Percentiles rank a stretch among this genome's conserved stretches.
Evolutionary conservation across 805 yeast genomes (phyloP).

Genomic region (Wickerhamiella vanderwaltii): DNA sequence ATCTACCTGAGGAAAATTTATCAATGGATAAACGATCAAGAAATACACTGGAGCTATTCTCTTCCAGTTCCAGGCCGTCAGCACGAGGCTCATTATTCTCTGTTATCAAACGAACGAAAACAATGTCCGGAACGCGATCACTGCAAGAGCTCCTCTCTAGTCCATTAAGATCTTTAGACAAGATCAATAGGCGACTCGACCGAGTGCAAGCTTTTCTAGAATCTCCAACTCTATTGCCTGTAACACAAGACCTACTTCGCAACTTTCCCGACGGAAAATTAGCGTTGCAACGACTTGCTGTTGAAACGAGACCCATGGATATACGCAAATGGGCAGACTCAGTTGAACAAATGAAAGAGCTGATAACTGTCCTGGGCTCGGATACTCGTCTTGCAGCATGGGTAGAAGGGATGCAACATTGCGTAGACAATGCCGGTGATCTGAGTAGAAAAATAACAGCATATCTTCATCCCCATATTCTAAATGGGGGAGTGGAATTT

Average conservation of each 20-base stretch:
- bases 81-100: neutral
- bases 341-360: slow-evolving; percentile 27
- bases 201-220: slow-evolving; percentile 28
- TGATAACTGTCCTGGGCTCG: slow-evolving; percentile 16
- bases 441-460: neutral
- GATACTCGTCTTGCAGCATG: neutral
- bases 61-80: neutral
- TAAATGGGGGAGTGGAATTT: neutral
- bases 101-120: slow-evolving; percentile 4
- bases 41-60: slow-evolving; percentile 37
- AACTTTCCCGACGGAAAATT: slow-evolving; percentile 36
- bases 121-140: slow-evolving; percentile 41
- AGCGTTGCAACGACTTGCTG: slow-evolving; percentile 29
- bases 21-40: slow-evolving; percentile 63
- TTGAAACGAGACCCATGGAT: slow-evolving; percentile 36
- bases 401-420: neutral
- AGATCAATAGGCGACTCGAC: slow-evolving; percentile 45
- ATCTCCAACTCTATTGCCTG: slow-evolving; percentile 26
- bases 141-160: slow-evolving; percentile 71
- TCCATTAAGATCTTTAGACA: slow-evolving; percentile 52
- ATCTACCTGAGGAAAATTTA: slow-evolving; percentile 24
- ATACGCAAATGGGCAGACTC: slow-evolving; percentile 33
- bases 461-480: neutral
- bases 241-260: slow-evolving; percentile 43
- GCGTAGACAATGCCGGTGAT: neutral